Evolutionary conservation across 2,329 filamentous ascomycete genomes (phyloP).

Genomic region (Cladobotryum protrusum): DNA sequence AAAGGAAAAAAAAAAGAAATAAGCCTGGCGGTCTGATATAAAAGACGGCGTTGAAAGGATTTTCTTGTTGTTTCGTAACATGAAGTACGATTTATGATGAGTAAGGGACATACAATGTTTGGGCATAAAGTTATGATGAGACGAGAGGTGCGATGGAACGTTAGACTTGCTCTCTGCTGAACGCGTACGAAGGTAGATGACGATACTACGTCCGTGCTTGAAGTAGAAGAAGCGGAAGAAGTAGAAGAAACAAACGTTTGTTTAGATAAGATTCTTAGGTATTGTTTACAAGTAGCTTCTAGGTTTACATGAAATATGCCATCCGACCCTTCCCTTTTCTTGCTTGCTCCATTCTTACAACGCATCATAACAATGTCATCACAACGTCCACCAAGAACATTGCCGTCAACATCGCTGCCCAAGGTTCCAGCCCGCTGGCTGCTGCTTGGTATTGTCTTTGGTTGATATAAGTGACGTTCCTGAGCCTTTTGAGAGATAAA

Average conservation of each 20-base stretch:
- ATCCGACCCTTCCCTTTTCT: too few relatives aligned
- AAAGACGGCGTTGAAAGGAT: background rate
- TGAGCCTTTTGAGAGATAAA: constrained; percentile 25
- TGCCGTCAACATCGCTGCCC: constrained; percentile 9
- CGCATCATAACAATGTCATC: background rate
- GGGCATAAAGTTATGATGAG: too few relatives aligned
- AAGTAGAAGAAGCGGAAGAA: too few relatives aligned
- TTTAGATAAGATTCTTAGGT: background rate
- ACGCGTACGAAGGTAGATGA: too few relatives aligned
- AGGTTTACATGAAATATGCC: background rate
- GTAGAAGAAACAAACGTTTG: too few relatives aligned
- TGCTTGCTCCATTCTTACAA: too few relatives aligned
- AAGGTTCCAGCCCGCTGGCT: constrained; percentile 17
- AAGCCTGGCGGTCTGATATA: background rate
- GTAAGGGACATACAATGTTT: too few relatives aligned
- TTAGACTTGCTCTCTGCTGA: too few relatives aligned
- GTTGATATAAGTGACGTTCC: constrained; percentile 28
- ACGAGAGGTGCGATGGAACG: too few relatives aligned
- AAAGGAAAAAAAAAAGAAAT: background rate
- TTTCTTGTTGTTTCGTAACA: too few relatives aligned
- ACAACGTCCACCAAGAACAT: background rate
- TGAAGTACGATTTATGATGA: too few relatives aligned
- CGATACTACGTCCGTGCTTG: background rate
- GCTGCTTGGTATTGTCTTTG: constrained; percentile 22
- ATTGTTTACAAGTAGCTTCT: background rate